Percentiles rank a stretch among this genome's conserved stretches.
Evolutionary conservation across 2,329 filamentous ascomycete species (phyloP).

Genomic region (Ascosphaera aggregata): DNA sequence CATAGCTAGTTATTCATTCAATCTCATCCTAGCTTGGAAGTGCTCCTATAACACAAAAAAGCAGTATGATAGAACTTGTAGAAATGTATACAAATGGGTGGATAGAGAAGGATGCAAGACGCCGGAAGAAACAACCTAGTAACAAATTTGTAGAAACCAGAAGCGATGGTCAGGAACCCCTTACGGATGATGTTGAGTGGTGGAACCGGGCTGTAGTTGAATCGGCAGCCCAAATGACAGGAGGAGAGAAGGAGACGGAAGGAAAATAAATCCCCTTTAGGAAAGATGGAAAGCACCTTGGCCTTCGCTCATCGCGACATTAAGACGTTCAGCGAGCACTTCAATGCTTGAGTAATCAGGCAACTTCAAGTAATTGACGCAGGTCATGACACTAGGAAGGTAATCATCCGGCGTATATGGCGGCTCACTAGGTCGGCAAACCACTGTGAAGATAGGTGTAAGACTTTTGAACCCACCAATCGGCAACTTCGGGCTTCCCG

Average conservation of each 20-base stretch:
- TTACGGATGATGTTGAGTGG: no score
- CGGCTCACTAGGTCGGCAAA: constrained; percentile 93
- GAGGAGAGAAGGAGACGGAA: neutral
- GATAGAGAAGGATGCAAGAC: no score
- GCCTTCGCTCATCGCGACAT: constrained; percentile 75
- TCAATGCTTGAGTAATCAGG: constrained; percentile 74
- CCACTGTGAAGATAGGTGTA: constrained; percentile 96
- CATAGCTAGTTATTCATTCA: no score
- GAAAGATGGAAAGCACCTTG: constrained; percentile 96
- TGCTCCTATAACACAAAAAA: no score
- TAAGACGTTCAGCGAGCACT: constrained; percentile 53
- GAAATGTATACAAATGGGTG: no score
- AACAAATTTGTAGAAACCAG: no score
- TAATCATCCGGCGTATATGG: constrained; percentile 92
- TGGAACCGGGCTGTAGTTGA: no score
- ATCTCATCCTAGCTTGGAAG: no score
- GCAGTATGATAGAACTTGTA: no score
- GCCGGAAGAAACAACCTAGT: no score
- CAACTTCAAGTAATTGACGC: constrained; percentile 95
- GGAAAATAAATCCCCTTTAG: constrained; percentile 24
- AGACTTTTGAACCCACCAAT: constrained; percentile 96
- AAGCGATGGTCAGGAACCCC: no score
- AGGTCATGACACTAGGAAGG: constrained; percentile 98
- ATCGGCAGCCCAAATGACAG: neutral
- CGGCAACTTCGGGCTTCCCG: constrained; percentile 89